Conservation (phyloP, 169 alveolate species). For the Amoebophrya sp. region DNA sequence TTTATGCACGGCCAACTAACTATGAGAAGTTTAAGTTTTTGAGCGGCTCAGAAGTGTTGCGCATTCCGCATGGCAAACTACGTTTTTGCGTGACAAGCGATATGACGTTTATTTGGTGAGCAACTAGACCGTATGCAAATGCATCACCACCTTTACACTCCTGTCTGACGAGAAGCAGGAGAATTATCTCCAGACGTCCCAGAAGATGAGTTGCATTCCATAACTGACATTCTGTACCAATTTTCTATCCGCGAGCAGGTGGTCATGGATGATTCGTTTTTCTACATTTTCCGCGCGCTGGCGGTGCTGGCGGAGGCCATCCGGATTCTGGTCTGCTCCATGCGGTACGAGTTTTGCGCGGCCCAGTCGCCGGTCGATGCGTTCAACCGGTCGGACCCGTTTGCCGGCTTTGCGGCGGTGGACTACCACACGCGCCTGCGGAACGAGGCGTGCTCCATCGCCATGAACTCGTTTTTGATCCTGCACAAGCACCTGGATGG, state of each 20-base stretch:
- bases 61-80: no score
- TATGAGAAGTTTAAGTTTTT: no score
- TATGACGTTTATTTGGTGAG: no score
- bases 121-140: no score
- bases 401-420: not conserved
- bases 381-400: slow-evolving; percentile 4
- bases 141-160: no score
- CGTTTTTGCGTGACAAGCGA: no score
- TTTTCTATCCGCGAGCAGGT: not conserved
- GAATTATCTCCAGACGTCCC: no score
- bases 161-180: no score
- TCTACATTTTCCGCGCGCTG: slow-evolving; percentile 2
- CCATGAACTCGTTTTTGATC: not conserved
- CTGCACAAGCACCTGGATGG: slow-evolving; percentile 3
- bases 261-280: not conserved
- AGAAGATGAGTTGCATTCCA: no score
- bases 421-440: not conserved
- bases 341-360: slow-evolving; percentile 14
- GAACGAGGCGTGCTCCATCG: not conserved
- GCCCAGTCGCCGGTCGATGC: not conserved
- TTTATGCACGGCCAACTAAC: no score
- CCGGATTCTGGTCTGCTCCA: not conserved
- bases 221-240: not conserved
- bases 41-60: no score
- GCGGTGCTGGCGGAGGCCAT: not conserved